A percentile compares a stretch with the other conserved stretches of the same genome.
These are phyloP conservation scores for Trifolium subterraneum DNA, from an alignment of 306 rosid species.

Conservation along the genomic window DNA sequence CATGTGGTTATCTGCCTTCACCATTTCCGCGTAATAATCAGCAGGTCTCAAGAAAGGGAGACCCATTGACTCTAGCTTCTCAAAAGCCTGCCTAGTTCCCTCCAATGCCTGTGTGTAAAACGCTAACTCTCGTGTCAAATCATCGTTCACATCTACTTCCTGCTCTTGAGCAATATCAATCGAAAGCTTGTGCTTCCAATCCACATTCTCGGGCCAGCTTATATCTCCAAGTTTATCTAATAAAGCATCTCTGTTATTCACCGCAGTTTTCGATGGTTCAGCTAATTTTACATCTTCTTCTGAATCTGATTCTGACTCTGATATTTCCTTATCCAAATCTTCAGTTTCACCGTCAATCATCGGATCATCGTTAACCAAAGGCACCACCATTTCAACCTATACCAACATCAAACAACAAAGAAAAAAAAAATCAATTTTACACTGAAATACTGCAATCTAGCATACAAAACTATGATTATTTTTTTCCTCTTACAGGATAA, in stretches of 20 bases:
- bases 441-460: not conserved
- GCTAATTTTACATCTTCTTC: constrained; percentile 63
- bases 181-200: constrained; percentile 68
- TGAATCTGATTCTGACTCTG: constrained; percentile 57
- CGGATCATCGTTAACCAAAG: constrained; percentile 41
- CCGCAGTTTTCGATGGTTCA: constrained; percentile 66
- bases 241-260: constrained; percentile 66
- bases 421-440: not conserved
- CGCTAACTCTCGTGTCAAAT: constrained; percentile 48
- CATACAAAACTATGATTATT: not conserved
- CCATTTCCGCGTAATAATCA: constrained; percentile 86
- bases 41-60: constrained; percentile 73
- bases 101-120: constrained; percentile 18
- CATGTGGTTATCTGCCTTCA: constrained; percentile 79
- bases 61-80: constrained; percentile 62
- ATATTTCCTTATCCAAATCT: constrained; percentile 42
- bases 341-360: constrained; percentile 36
- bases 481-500: not conserved
- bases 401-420: not conserved
- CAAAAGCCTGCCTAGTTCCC: constrained; percentile 27
- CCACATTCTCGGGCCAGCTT: constrained; percentile 66
- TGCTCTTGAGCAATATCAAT: constrained; percentile 50
- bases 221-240: constrained; percentile 76
- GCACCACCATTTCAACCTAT: constrained; percentile 59
- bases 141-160: constrained; percentile 19